These are phyloP conservation scores for Aspergillus incahuasiensis DNA, from an alignment of 495 filamentous ascomycete genomes.

Conservation along the genomic window DNA sequence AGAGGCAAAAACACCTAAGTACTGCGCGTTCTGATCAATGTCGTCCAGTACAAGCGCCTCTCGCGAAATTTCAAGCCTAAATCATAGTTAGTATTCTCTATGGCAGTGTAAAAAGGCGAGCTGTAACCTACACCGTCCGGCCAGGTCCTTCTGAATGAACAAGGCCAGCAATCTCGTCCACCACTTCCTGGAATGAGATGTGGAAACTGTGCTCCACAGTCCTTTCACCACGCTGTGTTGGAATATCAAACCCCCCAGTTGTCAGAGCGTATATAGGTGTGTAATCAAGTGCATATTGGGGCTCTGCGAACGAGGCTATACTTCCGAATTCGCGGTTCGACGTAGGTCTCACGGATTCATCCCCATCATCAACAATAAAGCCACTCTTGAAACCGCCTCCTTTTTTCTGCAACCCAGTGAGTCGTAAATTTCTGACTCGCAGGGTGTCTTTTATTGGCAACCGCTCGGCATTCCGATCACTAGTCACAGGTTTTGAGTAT, in stretches of 20 bases:
- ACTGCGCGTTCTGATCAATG: slow-evolving; percentile 32
- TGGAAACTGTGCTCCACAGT: slow-evolving; percentile 14
- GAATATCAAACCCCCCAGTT: slow-evolving; percentile 14
- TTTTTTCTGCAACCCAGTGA: slow-evolving; percentile 3
- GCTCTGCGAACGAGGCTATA: slow-evolving; percentile 10
- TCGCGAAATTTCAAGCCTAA: slow-evolving; percentile 29
- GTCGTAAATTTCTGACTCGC: slow-evolving; percentile 20
- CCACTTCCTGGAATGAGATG: slow-evolving; percentile 15
- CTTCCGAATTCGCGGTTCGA: slow-evolving; percentile 7
- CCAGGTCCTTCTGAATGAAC: background rate
- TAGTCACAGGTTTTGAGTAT: slow-evolving; percentile 18
- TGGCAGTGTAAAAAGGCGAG: background rate
- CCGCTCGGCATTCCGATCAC: slow-evolving; percentile 6
- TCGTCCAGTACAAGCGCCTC: slow-evolving; percentile 25
- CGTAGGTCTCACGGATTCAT: slow-evolving; percentile 22
- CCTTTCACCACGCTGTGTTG: slow-evolving; percentile 1
- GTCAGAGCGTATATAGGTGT: slow-evolving; percentile 28
- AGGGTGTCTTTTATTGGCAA: slow-evolving; percentile 18
- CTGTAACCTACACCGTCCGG: slow-evolving; percentile 22
- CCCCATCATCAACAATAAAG: slow-evolving; percentile 39
- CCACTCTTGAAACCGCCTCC: slow-evolving; percentile 13
- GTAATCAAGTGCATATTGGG: slow-evolving; percentile 31
- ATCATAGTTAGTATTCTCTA: background rate
- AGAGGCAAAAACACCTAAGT: slow-evolving; percentile 24
- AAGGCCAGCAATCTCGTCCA: slow-evolving; percentile 2